Percentiles rank a stretch among this genome's conserved stretches.
Conservation (phyloP, 306 rosid genomes). For the Vicia sativa region DNA sequence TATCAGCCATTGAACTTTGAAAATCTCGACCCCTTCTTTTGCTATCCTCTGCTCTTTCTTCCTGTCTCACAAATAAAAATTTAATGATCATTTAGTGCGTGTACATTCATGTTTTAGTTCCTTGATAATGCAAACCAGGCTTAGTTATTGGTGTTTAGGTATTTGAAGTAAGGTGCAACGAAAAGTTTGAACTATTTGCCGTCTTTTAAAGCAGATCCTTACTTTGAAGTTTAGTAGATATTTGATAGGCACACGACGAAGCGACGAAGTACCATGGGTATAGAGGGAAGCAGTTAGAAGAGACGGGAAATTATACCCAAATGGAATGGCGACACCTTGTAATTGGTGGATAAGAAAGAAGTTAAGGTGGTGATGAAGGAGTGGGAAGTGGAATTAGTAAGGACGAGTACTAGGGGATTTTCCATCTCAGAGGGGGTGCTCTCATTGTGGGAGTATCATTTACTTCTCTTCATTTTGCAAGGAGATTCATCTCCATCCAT, state of each 20-base stretch:
- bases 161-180: not conserved
- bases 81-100: constrained; percentile 27
- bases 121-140: not conserved
- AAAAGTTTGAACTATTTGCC: constrained; percentile 14
- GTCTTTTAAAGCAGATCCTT: not conserved
- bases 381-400: not conserved
- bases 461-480: not conserved
- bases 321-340: not conserved
- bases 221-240: constrained; percentile 4
- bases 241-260: not conserved
- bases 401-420: not conserved
- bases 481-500: too few relatives aligned
- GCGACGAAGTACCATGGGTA: not conserved
- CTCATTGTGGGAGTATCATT: not conserved
- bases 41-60: not conserved
- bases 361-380: not conserved
- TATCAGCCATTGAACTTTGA: not conserved
- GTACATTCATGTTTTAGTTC: not conserved
- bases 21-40: constrained; percentile 25
- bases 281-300: not conserved
- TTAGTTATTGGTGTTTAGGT: not conserved
- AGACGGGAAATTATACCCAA: not conserved
- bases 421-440: not conserved
- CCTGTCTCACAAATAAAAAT: not conserved
- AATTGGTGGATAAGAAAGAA: not conserved